Evolutionary conservation across 257 asterid genomes (phyloP).

Genomic region (Gentiana dahurica): DNA sequence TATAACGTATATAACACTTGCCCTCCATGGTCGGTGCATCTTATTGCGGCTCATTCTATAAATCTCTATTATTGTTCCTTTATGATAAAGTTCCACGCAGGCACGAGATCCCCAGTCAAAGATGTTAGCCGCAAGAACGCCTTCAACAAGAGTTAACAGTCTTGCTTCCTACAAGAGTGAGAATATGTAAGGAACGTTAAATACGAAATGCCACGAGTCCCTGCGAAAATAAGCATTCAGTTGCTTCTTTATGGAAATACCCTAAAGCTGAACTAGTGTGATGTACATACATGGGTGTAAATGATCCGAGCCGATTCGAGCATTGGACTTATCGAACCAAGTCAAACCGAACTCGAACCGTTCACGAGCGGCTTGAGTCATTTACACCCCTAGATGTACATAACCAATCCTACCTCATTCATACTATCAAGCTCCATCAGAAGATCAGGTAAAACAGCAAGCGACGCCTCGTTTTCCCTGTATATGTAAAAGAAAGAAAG

Average conservation of each 20-base stretch:
- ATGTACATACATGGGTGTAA: background rate
- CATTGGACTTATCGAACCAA: no score
- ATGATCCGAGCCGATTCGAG: no score
- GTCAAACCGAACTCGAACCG: no score
- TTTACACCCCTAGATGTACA: background rate
- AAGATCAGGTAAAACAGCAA: conserved; percentile 87
- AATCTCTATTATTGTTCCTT: conserved; percentile 93
- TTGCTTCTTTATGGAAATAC: background rate
- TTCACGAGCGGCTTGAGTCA: no score
- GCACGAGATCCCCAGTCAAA: conserved; percentile 99
- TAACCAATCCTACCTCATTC: conserved; percentile 50
- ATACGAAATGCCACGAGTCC: background rate
- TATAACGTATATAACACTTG: conserved; percentile 12
- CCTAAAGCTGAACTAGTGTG: background rate
- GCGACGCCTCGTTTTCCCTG: conserved; percentile 98
- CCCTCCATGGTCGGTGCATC: conserved; percentile 99
- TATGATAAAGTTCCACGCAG: conserved; percentile 92
- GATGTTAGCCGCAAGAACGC: conserved; percentile 98
- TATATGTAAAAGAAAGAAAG: conserved; percentile 5
- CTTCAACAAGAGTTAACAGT: conserved; percentile 79
- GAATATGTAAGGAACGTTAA: conserved; percentile 1
- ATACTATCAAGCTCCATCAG: conserved; percentile 79
- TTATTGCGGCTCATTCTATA: conserved; percentile 97
- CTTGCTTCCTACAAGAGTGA: conserved; percentile 56
- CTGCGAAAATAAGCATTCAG: background rate